A percentile compares a stretch with the other conserved stretches of the same genome.
These are phyloP conservation scores for Heritiera littoralis DNA, from an alignment of 345 rosid species.

Conservation along the genomic window DNA sequence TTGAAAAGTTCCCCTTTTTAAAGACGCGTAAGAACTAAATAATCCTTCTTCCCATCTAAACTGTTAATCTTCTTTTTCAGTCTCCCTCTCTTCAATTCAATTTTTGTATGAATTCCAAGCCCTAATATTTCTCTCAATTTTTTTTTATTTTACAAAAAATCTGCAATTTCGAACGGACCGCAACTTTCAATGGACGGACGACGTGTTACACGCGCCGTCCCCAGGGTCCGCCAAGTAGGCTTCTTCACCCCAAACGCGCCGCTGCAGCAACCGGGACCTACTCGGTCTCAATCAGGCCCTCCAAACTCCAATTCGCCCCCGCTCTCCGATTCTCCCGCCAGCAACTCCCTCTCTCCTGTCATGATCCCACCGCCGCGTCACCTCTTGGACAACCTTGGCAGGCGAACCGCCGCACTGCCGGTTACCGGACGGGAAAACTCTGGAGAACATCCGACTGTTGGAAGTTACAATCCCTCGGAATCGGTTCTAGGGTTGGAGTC, in stretches of 20 bases:
- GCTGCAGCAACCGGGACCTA: conserved; percentile 36
- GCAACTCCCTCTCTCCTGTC: conserved; percentile 55
- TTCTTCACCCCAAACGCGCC: conserved; percentile 60
- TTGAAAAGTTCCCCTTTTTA: too few species aligned
- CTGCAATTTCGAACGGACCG: background rate
- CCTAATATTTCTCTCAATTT: background rate
- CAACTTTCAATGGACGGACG: conserved; percentile 1
- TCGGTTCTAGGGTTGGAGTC: conserved; percentile 48
- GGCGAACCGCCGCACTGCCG: conserved; percentile 55
- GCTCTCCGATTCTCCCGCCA: conserved; percentile 49
- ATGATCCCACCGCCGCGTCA: conserved; percentile 79
- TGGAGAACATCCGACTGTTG: conserved; percentile 36
- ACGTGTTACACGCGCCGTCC: conserved; percentile 51
- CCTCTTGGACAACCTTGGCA: conserved; percentile 51
- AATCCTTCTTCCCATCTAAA: too few species aligned
- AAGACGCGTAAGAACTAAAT: too few species aligned
- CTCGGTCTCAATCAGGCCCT: conserved; percentile 53
- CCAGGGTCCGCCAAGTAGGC: conserved; percentile 69
- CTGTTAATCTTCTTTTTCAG: too few species aligned
- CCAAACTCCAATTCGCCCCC: conserved; percentile 42
- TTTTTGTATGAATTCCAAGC: background rate
- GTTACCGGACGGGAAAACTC: conserved; percentile 48
- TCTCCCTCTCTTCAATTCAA: background rate
- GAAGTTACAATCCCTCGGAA: conserved; percentile 64
- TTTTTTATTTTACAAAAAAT: background rate